Evolutionary conservation across 2,329 filamentous ascomycete species (phyloP).

Genomic region (Pyrenophora seminiperda): DNA sequence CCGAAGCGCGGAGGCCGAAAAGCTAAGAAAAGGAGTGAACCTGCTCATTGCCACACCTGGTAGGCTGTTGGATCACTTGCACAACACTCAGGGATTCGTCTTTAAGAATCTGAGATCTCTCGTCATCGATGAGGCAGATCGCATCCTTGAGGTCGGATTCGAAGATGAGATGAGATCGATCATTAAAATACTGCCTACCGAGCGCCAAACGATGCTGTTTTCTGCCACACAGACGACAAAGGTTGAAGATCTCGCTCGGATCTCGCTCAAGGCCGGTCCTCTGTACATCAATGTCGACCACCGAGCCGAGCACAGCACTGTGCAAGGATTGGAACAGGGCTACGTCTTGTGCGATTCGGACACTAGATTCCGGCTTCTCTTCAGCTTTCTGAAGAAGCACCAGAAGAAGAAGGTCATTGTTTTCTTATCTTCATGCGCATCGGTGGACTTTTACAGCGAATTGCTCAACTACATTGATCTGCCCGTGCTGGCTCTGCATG

Average conservation of each 20-base stretch:
- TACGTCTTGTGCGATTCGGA: conserved; percentile 94
- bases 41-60: conserved; percentile 93
- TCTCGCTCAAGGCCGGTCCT: conserved; percentile 87
- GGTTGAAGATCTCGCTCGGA: conserved; percentile 93
- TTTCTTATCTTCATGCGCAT: conserved; percentile 86
- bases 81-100: conserved; percentile 85
- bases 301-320: conserved; percentile 85
- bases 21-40: conserved; percentile 92
- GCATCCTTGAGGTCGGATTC: conserved; percentile 96
- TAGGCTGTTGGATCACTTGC: conserved; percentile 87
- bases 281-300: conserved; percentile 98
- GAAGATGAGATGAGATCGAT: conserved; percentile 98
- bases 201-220: conserved; percentile 97
- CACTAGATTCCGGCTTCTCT: conserved; percentile 90
- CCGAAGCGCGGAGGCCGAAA: conserved; percentile 86
- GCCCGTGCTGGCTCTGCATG: conserved; percentile 82
- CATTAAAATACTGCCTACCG: conserved; percentile 78
- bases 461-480: conserved; percentile 97
- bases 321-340: conserved; percentile 91
- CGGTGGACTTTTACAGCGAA: conserved; percentile 94
- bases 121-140: conserved; percentile 95
- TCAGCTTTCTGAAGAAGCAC: conserved; percentile 91
- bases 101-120: conserved; percentile 93
- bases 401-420: conserved; percentile 97
- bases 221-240: conserved; percentile 98